Evolutionary conservation across 176 grass and related monocot genomes (phyloP).

Genomic region (Bothriochloa decipiens): DNA sequence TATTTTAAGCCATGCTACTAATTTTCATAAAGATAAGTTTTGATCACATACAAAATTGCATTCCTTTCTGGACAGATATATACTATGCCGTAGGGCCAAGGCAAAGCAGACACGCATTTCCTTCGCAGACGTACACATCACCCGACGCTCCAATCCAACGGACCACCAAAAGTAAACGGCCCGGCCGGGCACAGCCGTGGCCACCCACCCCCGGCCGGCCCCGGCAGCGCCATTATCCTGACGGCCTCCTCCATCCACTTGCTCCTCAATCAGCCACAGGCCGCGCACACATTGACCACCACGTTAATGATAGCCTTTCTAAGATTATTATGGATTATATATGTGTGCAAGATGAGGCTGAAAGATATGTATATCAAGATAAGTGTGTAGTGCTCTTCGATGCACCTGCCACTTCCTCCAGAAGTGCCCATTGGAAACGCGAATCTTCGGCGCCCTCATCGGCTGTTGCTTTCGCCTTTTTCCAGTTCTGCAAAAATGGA

Average conservation of each 20-base stretch:
- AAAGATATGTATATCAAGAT: conserved; percentile 40
- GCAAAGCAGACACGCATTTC: conserved; percentile 31
- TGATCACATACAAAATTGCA: not conserved
- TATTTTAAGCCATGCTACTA: not conserved
- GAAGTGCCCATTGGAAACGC: conserved; percentile 36
- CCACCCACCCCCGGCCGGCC: conserved; percentile 26
- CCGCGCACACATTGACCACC: conserved; percentile 7
- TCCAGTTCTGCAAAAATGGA: conserved; percentile 1
- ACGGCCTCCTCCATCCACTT: conserved; percentile 43
- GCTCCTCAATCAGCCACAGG: conserved; percentile 40
- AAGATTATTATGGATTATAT: not conserved
- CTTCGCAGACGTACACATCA: conserved; percentile 31
- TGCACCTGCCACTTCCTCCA: conserved; percentile 48
- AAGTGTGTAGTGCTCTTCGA: conserved; percentile 48
- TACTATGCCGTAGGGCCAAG: conserved; percentile 39
- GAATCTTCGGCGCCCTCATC: conserved; percentile 48
- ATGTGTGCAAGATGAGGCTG: not conserved
- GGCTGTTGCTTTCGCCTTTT: conserved; percentile 42
- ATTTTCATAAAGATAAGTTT: not conserved
- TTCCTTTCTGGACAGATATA: not conserved
- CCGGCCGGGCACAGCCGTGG: conserved; percentile 13
- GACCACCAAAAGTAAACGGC: conserved; percentile 51
- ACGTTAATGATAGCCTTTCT: conserved; percentile 44
- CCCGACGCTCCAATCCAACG: conserved; percentile 17
- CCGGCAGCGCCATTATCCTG: conserved; percentile 19